Evolutionary conservation across 768 basidiomycete species (phyloP).

Genomic region (Kwoniella sp.): DNA sequence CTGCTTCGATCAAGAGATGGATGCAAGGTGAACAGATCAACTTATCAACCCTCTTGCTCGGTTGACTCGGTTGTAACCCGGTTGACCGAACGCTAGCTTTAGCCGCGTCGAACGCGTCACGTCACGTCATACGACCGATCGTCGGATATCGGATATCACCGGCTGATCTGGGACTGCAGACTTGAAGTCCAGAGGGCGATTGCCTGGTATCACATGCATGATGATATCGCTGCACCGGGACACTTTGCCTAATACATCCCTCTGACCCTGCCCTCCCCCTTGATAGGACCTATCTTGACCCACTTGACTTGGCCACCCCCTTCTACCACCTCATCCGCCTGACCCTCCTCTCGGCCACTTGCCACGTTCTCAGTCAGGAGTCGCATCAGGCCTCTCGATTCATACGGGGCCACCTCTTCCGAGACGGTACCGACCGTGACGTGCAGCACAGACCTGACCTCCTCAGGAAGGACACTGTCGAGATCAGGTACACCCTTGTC

Average conservation of each 20-base stretch:
- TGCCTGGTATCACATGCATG: no score
- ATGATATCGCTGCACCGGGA: no score
- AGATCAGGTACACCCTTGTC: constrained; percentile 37
- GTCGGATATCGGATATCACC: no score
- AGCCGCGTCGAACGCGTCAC: no score
- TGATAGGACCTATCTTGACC: constrained; percentile 22
- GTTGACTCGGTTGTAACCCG: no score
- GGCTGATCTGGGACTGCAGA: no score
- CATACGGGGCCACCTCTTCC: constrained; percentile 59
- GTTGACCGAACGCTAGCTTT: no score
- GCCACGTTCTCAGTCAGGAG: constrained; percentile 11
- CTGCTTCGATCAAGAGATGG: not conserved
- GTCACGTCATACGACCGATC: no score
- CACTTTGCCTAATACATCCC: constrained; percentile 42
- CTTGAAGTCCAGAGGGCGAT: no score
- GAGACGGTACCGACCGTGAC: constrained; percentile 77
- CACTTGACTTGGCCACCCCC: constrained; percentile 29
- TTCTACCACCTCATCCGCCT: constrained; percentile 23
- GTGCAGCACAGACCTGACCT: constrained; percentile 61
- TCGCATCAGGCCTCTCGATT: constrained; percentile 56
- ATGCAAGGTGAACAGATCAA: not conserved
- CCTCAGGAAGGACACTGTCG: constrained; percentile 54
- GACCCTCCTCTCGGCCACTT: constrained; percentile 34
- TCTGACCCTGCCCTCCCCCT: constrained; percentile 42
- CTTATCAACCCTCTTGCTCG: no score